Evolutionary conservation across 73 alveolate species (phyloP).

Genomic region (Paraurostyla sp.): DNA sequence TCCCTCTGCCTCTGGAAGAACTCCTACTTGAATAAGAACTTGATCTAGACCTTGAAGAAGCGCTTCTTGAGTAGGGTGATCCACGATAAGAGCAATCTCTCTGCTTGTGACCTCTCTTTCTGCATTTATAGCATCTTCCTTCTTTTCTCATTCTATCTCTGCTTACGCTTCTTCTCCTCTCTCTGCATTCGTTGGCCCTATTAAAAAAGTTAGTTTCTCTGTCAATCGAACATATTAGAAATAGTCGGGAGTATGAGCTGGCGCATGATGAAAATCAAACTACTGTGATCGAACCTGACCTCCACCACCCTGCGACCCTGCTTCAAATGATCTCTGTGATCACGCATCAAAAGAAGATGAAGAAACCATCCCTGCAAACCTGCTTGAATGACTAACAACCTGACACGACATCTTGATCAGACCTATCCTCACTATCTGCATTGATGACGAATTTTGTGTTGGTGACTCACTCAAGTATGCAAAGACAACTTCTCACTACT

Average conservation of each 20-base stretch:
- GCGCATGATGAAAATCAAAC: constrained; percentile 5
- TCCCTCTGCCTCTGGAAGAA: constrained; percentile 29
- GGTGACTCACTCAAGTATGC: too few relatives aligned
- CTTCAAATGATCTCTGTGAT: background rate
- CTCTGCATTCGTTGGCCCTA: constrained; percentile 61
- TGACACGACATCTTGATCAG: too few relatives aligned
- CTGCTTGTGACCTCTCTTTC: constrained; percentile 71
- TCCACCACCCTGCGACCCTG: background rate
- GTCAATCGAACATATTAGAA: constrained; percentile 29
- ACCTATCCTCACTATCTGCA: too few relatives aligned
- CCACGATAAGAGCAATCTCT: constrained; percentile 79
- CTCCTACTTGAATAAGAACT: constrained; percentile 41
- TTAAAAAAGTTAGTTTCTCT: constrained; percentile 25
- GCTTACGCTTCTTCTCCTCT: constrained; percentile 24
- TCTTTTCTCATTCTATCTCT: constrained; percentile 41
- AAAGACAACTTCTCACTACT: too few relatives aligned
- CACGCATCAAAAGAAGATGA: too few relatives aligned
- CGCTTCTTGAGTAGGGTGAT: too few relatives aligned
- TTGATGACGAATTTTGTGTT: too few relatives aligned
- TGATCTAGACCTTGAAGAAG: constrained; percentile 13
- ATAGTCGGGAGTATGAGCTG: background rate
- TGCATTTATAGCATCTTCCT: constrained; percentile 79
- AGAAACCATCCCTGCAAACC: too few relatives aligned
- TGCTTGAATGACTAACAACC: too few relatives aligned
- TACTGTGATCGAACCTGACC: too few relatives aligned